Base-by-base conservation (phyloP, 306 rosid species). In the Hippophae rhamnoides region DNA sequence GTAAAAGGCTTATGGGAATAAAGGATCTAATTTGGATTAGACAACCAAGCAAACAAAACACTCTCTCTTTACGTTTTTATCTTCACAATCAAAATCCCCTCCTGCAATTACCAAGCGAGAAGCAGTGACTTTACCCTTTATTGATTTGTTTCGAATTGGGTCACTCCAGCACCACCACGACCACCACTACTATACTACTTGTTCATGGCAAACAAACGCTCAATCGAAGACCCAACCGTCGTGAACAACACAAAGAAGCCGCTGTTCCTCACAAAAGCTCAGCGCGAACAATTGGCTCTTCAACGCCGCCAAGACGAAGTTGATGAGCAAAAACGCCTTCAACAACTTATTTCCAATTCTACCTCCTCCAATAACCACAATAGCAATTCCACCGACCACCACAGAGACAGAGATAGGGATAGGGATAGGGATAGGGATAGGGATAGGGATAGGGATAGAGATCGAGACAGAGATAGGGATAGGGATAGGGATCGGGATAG, bases 211-310 rank as follows among this genome's bases (percentile, higher is more conserved):
- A 75, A 45, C 76, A 75, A 70, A 54, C 76, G 76, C 41, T 11
- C 66, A 11, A 9, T 41, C 3, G 80, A 70, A 6, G 76, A 72
- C 48, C 48, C 41, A 43, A 13, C 26, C 12, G 43, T 54, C 58
- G 48, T 52, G 8, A n/a, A 52, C 59, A 12, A 45, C 18, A 27
- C 48, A 5, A 57, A 26, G 62, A 89, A 83, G 51, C 96, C 94
- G 0, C 66, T 79, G 3, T 89, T 89, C 79, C 69, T 89, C 27
- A 85, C 94, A 6, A 85, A 83, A 71, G 90, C 90, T 38, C 79
- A 89, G 12, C 87, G 96, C 43, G 94, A 89, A 61, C 78, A 85
- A 11, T 56, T 82, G 9, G 96, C 96, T 6, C 74, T 89, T 42
- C 71, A 81, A 56, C 96, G 94, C 74, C 96, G 93, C 48, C 90